A percentile compares a stretch with the other conserved stretches of the same genome.
These are phyloP conservation scores for Capronia epimyces DNA, from an alignment of 2,329 filamentous ascomycete genomes.

Conservation along the genomic window DNA sequence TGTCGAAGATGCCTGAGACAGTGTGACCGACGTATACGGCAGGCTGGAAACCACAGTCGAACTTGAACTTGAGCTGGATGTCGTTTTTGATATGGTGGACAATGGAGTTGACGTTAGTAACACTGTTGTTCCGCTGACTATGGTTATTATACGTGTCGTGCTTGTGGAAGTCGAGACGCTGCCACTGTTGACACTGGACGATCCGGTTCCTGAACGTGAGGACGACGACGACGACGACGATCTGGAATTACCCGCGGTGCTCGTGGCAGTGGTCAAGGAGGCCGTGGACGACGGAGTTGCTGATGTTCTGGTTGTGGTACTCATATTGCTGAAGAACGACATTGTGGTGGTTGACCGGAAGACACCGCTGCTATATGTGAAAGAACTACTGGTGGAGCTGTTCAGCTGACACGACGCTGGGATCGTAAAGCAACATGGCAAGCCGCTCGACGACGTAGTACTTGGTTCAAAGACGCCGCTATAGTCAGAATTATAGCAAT, in stretches of 20 bases:
- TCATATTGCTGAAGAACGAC: slow-evolving; percentile 2
- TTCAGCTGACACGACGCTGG: slow-evolving; percentile 18
- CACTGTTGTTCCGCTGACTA: slow-evolving; percentile 12
- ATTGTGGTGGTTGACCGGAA: slow-evolving; percentile 18
- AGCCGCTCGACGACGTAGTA: slow-evolving; percentile 9
- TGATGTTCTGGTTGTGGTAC: slow-evolving; percentile 1
- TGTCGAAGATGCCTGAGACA: not conserved
- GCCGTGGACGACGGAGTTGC: slow-evolving; percentile 6
- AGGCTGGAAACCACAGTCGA: slow-evolving; percentile 3
- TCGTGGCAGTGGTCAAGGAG: slow-evolving; percentile 7
- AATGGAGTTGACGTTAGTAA: slow-evolving; percentile 1
- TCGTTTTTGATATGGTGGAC: slow-evolving; percentile 8
- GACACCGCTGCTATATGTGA: slow-evolving; percentile 19
- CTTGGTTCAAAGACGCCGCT: slow-evolving; percentile 16
- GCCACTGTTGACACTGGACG: not conserved
- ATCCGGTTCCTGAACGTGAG: not conserved
- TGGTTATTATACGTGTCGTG: slow-evolving; percentile 5
- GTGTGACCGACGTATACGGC: slow-evolving; percentile 4
- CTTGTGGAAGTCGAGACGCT: slow-evolving; percentile 7
- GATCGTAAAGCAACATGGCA: slow-evolving; percentile 25
- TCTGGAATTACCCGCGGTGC: not conserved
- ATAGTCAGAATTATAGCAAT: slow-evolving; percentile 24
- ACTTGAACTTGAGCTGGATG: not conserved
- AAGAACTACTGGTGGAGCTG: slow-evolving; percentile 16
- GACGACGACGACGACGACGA: slow-evolving; percentile 3